phyloP scores from a whole-genome alignment of 2,329 filamentous ascomycete genomes.

The Thelonectria blattea region DNA sequence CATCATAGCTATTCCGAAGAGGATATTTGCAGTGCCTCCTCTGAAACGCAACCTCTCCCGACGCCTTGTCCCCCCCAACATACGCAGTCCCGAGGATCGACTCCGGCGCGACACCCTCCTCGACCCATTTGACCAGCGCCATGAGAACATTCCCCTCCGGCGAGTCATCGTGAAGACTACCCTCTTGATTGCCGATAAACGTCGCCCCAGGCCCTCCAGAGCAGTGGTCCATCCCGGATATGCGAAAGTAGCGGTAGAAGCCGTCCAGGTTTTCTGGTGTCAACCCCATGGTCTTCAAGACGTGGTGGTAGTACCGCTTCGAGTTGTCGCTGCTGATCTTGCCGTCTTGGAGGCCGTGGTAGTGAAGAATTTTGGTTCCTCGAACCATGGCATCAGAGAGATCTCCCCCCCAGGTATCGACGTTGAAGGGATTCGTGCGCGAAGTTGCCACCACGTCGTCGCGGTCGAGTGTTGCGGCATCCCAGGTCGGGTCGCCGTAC shows the following conservation, averaged over 20 bases:
- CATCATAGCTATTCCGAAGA: slow-evolving; percentile 39
- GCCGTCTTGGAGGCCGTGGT: slow-evolving; percentile 47
- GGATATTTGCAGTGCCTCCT: slow-evolving; percentile 46
- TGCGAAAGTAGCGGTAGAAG: slow-evolving; percentile 58
- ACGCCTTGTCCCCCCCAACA: slow-evolving; percentile 29
- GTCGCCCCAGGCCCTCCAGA: slow-evolving; percentile 51
- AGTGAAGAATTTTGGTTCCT: slow-evolving; percentile 53
- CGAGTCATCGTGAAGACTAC: slow-evolving; percentile 31
- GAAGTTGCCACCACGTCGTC: slow-evolving; percentile 32
- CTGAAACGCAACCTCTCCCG: slow-evolving; percentile 32
- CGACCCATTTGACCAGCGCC: slow-evolving; percentile 57
- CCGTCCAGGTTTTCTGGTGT: slow-evolving; percentile 44
- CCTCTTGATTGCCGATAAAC: slow-evolving; percentile 37
- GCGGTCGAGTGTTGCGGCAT: slow-evolving; percentile 36
- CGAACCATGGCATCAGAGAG: slow-evolving; percentile 46
- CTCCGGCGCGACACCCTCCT: slow-evolving; percentile 49
- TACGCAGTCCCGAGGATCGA: slow-evolving; percentile 46
- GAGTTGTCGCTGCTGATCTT: slow-evolving; percentile 34
- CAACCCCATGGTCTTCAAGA: slow-evolving; percentile 34
- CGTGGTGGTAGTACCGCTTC: slow-evolving; percentile 31
- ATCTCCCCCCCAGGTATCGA: slow-evolving; percentile 48
- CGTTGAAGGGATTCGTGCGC: slow-evolving; percentile 48
- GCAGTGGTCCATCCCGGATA: slow-evolving; percentile 61
- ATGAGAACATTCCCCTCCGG: slow-evolving; percentile 52
- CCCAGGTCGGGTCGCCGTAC: slow-evolving; percentile 45